Evolutionary conservation across 371 early-diverging fungal genomes (phyloP), one percentile per base, ranked within the genome.

Genomic region (Rhizopus stolonifer): DNA sequence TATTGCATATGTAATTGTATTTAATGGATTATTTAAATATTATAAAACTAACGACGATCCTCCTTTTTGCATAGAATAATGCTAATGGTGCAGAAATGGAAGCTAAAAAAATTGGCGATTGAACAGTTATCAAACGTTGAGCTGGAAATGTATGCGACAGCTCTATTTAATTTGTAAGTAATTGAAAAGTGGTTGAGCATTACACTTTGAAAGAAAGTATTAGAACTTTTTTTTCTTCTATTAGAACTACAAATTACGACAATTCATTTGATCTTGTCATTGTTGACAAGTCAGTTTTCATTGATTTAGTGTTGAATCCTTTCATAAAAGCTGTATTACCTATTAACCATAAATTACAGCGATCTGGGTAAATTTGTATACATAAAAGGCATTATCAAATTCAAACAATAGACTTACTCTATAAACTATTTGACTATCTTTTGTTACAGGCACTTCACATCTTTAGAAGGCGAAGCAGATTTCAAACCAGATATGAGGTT

Each of bases 1-100:
- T 48, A 18, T 52, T 5, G 49, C 53, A 42, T 52, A 58, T 58
- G 59, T 58, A 58, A 58, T 48, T 52, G 59, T 58, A 58, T 31
- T 57, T 58, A 25, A 43, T 58, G 49, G 38, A 57, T 46, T 22
- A 58, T 58, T 39, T n/a, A 51, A 51, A 50, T 21, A 46, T 49
- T 21, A 36, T 46, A 29, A 50, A 58, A 57, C 51, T 45, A 57
- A 56, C 15, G 14, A 49, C 13, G 45, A 44, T 50, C 39, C 29
- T 56, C 17, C 39, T 49, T 34, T 58, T 11, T 14, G 8, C 33
- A 40, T 51, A 58, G 52, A 51, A 17, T 46, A 52, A 58, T 17
- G 47, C 58, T 14, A 46, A 46, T 24, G 42, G 52, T 15, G 4
- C 24, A 56, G 44, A 19, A 1, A 44, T 34, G 47, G 52, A 58